Evolutionary conservation across 257 asterid genomes (phyloP), one percentile per base, ranked within the genome.

Genomic region (Gentiana dahurica): DNA sequence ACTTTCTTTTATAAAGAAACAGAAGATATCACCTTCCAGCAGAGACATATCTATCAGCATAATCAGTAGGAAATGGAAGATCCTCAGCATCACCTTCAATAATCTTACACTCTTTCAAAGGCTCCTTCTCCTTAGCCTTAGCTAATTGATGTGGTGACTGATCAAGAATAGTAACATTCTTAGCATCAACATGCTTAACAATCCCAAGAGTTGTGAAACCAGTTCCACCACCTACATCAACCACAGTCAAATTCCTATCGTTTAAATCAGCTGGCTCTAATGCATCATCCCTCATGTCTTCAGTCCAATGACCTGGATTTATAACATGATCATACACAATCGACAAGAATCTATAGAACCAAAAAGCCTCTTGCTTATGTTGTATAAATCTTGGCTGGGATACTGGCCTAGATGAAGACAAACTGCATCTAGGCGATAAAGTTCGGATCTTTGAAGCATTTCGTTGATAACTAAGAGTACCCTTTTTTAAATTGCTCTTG

Each of bases 181-280:
- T 85, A 6, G 94, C 91, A 81, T 88, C 85, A 24, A 92, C 98
- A 59, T 75, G 79, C 73, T 92, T 74, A 6, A 88, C 97, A 10
- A 92, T 83, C 49, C 97, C 98, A 73, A 92, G 55, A 64, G 98
- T 92, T 36, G 98, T 85, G 71, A 92, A 92, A 61, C 98, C 97
- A 6, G 98, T 92, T 4, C 98, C 98, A 2, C 98, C 97, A 36
- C 98, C 98, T 59, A 91, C 97, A 67, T 91, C 98, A 72, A 85
- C 91, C 65, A 91, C 97, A 6, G 55, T 62, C 81, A 92, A 45
- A 55, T 75, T 54, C 75, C 84, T 64, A 33, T 52, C 57, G 36
- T 4, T 54, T 47, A 72, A 53, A 43, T 72, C 68, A 38, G 74
- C 74, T 15, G 74, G 71, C 73, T 73, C 63, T 44, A 92, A 78